phyloP scores from a whole-genome alignment of 805 yeast genomes.

The Candida parachauliodes region DNA sequence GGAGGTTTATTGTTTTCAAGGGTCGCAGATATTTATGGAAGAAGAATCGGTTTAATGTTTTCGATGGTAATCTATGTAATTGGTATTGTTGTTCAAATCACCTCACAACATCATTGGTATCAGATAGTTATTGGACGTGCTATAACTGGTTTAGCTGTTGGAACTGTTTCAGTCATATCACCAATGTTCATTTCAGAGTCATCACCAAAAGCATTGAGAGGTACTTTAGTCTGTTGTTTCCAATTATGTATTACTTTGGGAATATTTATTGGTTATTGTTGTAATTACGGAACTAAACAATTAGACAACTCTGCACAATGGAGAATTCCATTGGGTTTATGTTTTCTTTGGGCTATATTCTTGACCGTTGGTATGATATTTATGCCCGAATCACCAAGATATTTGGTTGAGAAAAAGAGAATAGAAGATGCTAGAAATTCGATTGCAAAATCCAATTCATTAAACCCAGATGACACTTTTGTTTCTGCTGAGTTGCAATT shows the following conservation, averaged over 20 bases:
- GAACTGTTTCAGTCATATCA: conserved; percentile 64
- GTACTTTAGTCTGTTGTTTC: conserved; percentile 65
- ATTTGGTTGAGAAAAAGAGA: conserved; percentile 47
- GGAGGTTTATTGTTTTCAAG: conserved; percentile 63
- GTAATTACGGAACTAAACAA: conserved; percentile 58
- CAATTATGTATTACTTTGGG: conserved; percentile 70
- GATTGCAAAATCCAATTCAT: conserved; percentile 57
- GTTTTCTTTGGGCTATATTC: conserved; percentile 51
- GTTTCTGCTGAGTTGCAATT: conserved; percentile 51
- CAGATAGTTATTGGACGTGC: conserved; percentile 64
- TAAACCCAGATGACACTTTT: conserved; percentile 49
- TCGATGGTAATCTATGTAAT: conserved; percentile 55
- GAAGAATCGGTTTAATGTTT: conserved; percentile 53
- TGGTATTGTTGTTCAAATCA: conserved; percentile 60
- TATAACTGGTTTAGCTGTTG: conserved; percentile 69
- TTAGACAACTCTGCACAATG: conserved; percentile 51
- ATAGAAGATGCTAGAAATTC: conserved; percentile 53
- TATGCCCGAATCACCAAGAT: conserved; percentile 73
- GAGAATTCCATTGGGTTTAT: conserved; percentile 63
- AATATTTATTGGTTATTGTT: conserved; percentile 67
- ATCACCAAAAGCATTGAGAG: conserved; percentile 68
- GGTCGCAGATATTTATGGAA: conserved; percentile 56
- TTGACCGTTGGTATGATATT: conserved; percentile 49
- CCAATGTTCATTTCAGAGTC: conserved; percentile 68
- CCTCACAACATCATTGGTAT: conserved; percentile 53